Evolutionary conservation across 2,329 filamentous ascomycete genomes (phyloP), one percentile per base, ranked within the genome.

Genomic region (Aspergillus neoniger): DNA sequence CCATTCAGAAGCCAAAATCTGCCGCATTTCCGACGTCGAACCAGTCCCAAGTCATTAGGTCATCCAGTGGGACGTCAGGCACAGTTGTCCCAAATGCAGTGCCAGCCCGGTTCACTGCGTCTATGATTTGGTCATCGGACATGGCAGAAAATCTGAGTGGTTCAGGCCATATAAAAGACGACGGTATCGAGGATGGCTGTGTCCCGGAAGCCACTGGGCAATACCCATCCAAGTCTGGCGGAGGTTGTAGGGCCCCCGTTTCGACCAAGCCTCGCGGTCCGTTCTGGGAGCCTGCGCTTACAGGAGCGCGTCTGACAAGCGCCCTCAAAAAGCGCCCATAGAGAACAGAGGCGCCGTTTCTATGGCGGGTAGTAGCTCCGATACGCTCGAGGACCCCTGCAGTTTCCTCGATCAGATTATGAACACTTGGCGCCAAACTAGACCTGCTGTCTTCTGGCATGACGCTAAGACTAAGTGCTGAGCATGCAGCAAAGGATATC

Each of bases 401-500:
- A 0, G 87, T 86, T 70, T 91, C 88, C 62, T 88, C 85, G 38
- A 91, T 86, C 58, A 91, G 75, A 54, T 84, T 82, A 49, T 86
- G 77, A 14, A 89, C 85, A 64, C 86, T 88, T 0, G 86, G 85
- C 0, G 86, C 86, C 0, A 89, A 72, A 55, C 82, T 83, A 0
- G 83, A 86, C 43, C 73, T 77, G 59, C 81, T 82, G 28, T 82
- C 85, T 0, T 82, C 80, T 2, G 85, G 81, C 51, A 85, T 84
- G 0, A 85, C 82, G 65, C 86, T 88, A 4, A 90, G 79, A 9
- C 85, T 84, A n/a, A 90, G 74, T 0, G 87, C 87, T 63, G 89
- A 89, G 67, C 86, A 89, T 4, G 87, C 87, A 0, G 89, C 88
- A 64, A 91, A 91, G 1, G 88, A 89, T 12, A 91, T 90, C 89